phyloP scores from a whole-genome alignment of 2,329 filamentous ascomycete species.

The Helicocarpus griseus region DNA sequence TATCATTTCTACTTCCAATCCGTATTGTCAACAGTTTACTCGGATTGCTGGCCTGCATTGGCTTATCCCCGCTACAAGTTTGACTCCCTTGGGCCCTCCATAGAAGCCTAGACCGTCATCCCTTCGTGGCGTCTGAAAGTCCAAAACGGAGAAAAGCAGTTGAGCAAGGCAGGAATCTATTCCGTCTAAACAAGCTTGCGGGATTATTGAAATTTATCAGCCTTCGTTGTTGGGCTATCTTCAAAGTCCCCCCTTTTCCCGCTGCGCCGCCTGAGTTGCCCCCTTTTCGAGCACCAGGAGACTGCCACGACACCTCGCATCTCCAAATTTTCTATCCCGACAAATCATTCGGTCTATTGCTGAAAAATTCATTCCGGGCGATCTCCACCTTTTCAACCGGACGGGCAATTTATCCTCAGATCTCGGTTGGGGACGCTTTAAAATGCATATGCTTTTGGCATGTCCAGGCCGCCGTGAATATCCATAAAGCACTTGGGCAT shows the following conservation, averaged over 20 bases:
- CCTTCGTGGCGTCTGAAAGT: not conserved
- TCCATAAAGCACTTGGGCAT: not conserved
- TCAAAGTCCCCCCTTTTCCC: not conserved
- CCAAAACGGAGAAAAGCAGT: not conserved
- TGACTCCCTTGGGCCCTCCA: not conserved
- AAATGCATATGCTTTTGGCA: not conserved
- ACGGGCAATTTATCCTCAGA: not conserved
- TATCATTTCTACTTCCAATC: too few species aligned
- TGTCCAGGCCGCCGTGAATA: not conserved
- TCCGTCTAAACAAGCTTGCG: not conserved
- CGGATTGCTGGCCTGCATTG: not conserved
- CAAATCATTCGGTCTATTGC: not conserved
- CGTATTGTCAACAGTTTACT: not conserved
- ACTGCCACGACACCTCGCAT: slow-evolving; percentile 1
- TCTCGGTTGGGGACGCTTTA: not conserved
- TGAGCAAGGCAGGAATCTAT: not conserved
- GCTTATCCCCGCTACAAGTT: not conserved
- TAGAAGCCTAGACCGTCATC: too few species aligned
- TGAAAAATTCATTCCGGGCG: not conserved
- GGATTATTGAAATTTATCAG: not conserved
- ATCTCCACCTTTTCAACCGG: not conserved
- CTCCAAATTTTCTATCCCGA: not conserved
- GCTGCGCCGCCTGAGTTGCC: not conserved
- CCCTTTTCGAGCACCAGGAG: not conserved
- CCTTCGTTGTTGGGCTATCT: not conserved